phyloP scores from a whole-genome alignment of 2,329 filamentous ascomycete genomes.

The Neopestalotiopsis sp. region DNA sequence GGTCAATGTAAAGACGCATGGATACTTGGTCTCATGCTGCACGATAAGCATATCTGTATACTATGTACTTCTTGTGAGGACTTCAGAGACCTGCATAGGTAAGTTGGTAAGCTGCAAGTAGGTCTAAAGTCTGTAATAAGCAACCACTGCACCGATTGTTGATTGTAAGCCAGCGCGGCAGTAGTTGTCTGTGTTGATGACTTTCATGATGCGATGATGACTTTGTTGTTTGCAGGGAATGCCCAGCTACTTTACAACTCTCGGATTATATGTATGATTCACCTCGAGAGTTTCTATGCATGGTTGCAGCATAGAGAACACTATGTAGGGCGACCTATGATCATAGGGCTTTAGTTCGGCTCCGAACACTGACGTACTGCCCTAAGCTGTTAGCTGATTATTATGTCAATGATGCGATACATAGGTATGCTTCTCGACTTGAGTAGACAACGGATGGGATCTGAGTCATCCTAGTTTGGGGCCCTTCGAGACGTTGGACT shows the following conservation, averaged over 20 bases:
- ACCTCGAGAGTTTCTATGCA: not conserved
- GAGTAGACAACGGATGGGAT: not conserved
- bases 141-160: not conserved
- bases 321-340: not conserved
- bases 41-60: not conserved
- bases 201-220: not conserved
- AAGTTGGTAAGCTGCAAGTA: not conserved
- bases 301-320: not conserved
- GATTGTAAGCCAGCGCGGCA: not conserved
- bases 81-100: not conserved
- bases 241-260: not conserved
- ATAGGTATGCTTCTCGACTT: not conserved
- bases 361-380: not conserved
- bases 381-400: not conserved
- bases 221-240: not conserved
- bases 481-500: not conserved
- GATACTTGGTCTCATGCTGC: not conserved
- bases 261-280: not conserved
- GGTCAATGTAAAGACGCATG: not conserved
- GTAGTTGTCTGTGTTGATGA: not conserved
- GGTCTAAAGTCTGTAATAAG: not conserved
- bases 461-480: not conserved
- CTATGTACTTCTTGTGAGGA: not conserved
- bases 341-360: not conserved
- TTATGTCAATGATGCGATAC: not conserved